Conservation (phyloP, 1,284 basidiomycete species). For the Ustilago bromivora region DNA sequence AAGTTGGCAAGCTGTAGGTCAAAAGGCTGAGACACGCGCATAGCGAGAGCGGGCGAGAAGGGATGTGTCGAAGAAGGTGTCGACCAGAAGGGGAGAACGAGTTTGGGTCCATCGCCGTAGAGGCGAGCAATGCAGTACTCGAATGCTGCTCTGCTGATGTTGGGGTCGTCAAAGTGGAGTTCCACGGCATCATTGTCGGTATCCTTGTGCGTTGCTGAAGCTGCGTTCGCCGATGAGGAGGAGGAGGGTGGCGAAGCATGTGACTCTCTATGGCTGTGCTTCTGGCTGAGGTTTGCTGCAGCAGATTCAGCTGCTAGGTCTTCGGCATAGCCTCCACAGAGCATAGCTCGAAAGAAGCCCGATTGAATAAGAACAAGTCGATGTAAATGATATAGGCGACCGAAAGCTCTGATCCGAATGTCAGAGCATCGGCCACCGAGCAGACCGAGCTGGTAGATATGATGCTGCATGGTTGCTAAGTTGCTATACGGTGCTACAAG, state of each 20-base stretch:
- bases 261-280: constrained; percentile 22
- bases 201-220: constrained; percentile 11
- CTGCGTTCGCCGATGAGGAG: background rate
- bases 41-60: constrained; percentile 75
- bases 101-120: constrained; percentile 58
- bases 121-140: constrained; percentile 64
- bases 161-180: constrained; percentile 62
- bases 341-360: constrained; percentile 62
- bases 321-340: constrained; percentile 60
- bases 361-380: constrained; percentile 63
- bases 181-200: constrained; percentile 35
- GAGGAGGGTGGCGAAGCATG: constrained; percentile 2
- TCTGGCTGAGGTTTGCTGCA: constrained; percentile 41
- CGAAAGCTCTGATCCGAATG: constrained; percentile 56
- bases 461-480: constrained; percentile 35
- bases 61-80: constrained; percentile 46
- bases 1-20: constrained; percentile 58
- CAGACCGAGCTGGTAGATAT: constrained; percentile 53
- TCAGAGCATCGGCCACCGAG: constrained; percentile 56
- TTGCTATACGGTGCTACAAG: background rate
- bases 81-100: constrained; percentile 61
- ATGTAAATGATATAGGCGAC: constrained; percentile 58
- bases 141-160: constrained; percentile 63
- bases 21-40: constrained; percentile 74
- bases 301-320: constrained; percentile 45